Base-by-base conservation (phyloP, 306 rosid genomes). In the Ochetophila trinervis region DNA sequence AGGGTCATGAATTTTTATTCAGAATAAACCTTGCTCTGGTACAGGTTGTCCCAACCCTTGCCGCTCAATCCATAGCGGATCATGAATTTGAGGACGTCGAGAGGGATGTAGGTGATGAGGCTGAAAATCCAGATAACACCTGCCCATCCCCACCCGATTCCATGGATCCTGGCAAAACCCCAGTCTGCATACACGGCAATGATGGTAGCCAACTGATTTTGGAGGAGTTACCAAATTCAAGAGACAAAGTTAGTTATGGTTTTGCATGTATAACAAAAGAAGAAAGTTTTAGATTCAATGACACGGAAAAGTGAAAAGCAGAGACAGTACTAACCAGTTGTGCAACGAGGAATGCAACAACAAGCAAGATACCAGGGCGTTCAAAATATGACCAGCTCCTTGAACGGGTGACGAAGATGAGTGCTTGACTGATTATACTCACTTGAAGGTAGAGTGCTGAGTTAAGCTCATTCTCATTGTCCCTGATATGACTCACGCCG, bases 391-490 rank as follows among this genome's bases (percentile, higher is more conserved):
- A 91, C 88, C 91, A 91, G 34, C 95, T 71, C 76, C 97, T 88
- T 78, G 97, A 91, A 65, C 97, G 76, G 6, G 96, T 91, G 50
- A 91, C 97, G 16, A 91, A 91, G 68, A 91, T 91, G 74, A 91
- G 97, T 21, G 96, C 96, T 66, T 91, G 97, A 62, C 96, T 91
- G 36, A 91, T 85, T 15, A 91, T 88, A 76, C 97, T 91, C 63
- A 91, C 97, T 88, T 91, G 97, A 77, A 91, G 97, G 75, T 91
- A 91, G 11, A 91, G 69, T 61, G 96, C 96, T 22, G 97, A 81
- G 85, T 85, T 88, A 12, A 88, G 96, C 40, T 83, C 70, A 2
- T 74, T 70, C 1, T 20, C 17, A n/a, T 42, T 61, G 5, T 53
- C 80, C 5, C 45, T 66, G 57, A 91, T 75, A 47, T 79, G 63